Evolutionary conservation across 2,329 filamentous ascomycete species (phyloP).

Genomic region (Sclerotinia glacialis): DNA sequence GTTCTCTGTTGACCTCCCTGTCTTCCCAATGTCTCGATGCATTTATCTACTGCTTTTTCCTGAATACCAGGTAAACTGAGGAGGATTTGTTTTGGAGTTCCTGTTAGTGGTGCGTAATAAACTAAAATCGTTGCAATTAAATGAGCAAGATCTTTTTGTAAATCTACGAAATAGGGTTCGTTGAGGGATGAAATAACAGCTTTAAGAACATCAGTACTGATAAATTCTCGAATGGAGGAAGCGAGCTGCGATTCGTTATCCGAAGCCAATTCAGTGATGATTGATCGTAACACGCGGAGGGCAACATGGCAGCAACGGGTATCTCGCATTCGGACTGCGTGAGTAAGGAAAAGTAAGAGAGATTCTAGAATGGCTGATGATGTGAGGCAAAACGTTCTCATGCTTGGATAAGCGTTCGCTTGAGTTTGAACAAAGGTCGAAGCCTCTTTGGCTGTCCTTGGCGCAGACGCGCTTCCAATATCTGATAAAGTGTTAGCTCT

Average conservation of each 20-base stretch:
- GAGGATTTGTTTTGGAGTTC: slow-evolving; percentile 73
- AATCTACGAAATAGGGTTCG: slow-evolving; percentile 94
- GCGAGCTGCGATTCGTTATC: slow-evolving; percentile 48
- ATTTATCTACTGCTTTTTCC: slow-evolving; percentile 61
- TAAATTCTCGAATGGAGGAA: slow-evolving; percentile 78
- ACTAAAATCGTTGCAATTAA: slow-evolving; percentile 84
- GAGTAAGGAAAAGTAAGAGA: slow-evolving; percentile 85
- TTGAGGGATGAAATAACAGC: slow-evolving; percentile 87
- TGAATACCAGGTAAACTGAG: slow-evolving; percentile 75
- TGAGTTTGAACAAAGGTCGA: slow-evolving; percentile 32
- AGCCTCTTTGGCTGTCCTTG: slow-evolving; percentile 33
- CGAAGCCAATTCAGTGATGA: slow-evolving; percentile 74
- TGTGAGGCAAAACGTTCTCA: slow-evolving; percentile 80
- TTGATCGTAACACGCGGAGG: slow-evolving; percentile 78
- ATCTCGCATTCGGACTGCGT: slow-evolving; percentile 86
- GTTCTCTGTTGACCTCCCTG: slow-evolving; percentile 63
- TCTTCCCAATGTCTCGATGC: slow-evolving; percentile 59
- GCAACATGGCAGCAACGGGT: slow-evolving; percentile 83
- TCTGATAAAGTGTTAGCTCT: slow-evolving; percentile 26
- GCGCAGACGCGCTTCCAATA: neutral
- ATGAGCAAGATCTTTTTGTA: slow-evolving; percentile 86
- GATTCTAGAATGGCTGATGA: slow-evolving; percentile 79
- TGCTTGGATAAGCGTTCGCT: slow-evolving; percentile 47
- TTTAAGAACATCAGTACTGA: slow-evolving; percentile 83
- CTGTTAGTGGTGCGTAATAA: slow-evolving; percentile 66